Evolutionary conservation across 495 filamentous ascomycete genomes (phyloP).

Genomic region (Hypoxylon rickii): DNA sequence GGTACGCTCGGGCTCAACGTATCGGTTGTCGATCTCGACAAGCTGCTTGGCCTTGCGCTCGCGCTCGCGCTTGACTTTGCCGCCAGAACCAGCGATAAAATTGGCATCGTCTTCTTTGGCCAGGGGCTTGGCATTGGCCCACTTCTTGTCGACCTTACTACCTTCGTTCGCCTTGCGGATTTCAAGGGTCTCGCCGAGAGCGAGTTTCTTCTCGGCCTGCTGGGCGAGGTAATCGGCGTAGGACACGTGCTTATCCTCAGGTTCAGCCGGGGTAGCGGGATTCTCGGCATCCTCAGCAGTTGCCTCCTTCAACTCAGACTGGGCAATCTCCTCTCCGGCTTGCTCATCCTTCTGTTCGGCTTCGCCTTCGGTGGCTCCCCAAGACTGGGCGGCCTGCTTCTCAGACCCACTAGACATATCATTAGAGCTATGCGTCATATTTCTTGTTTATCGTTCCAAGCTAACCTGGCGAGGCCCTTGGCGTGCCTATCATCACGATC

Average conservation of each 20-base stretch:
- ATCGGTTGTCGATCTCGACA: constrained; percentile 84
- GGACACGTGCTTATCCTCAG: constrained; percentile 85
- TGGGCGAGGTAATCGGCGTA: constrained; percentile 88
- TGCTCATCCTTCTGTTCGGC: constrained; percentile 87
- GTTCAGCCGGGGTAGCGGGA: constrained; percentile 57
- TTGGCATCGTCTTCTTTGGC: constrained; percentile 71
- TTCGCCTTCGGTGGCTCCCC: constrained; percentile 80
- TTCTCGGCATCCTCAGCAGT: constrained; percentile 52
- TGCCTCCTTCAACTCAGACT: constrained; percentile 72
- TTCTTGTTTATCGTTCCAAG: constrained; percentile 13
- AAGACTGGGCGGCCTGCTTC: constrained; percentile 89
- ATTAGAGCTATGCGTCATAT: constrained; percentile 18
- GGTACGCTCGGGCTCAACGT: constrained; percentile 66
- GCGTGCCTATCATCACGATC: constrained; percentile 81
- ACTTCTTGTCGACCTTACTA: constrained; percentile 83
- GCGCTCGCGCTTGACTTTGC: constrained; percentile 84
- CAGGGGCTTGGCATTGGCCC: constrained; percentile 81
- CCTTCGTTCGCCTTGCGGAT: constrained; percentile 92
- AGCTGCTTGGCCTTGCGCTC: constrained; percentile 91
- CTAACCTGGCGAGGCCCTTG: constrained; percentile 71
- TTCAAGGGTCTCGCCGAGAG: constrained; percentile 67
- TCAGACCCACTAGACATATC: constrained; percentile 68
- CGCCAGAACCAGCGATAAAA: constrained; percentile 74
- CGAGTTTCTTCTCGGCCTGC: constrained; percentile 77
- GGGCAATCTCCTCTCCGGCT: constrained; percentile 82